Evolutionary conservation across 2,329 filamentous ascomycete species (phyloP).

Genomic region (Orbilia quercus): DNA sequence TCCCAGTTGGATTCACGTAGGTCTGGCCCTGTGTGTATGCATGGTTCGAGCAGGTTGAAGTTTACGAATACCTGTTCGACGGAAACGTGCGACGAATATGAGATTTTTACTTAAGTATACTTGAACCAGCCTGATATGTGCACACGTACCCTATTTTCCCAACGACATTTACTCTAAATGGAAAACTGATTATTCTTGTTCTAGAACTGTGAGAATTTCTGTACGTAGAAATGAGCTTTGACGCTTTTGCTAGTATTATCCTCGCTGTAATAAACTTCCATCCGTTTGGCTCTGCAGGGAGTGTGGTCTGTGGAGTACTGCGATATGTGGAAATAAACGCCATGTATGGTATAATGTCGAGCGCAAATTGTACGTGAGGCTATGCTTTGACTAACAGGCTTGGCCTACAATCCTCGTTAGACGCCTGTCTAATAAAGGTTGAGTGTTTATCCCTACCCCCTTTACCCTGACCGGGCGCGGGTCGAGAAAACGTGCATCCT

Average conservation of each 20-base stretch:
- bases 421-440: background rate
- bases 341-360: slow-evolving; percentile 14
- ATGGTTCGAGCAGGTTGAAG: too few species aligned
- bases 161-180: too few species aligned
- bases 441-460: background rate
- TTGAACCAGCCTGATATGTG: too few species aligned
- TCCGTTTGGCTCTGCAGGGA: background rate
- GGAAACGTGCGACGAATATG: too few species aligned
- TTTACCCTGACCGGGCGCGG: slow-evolving; percentile 3
- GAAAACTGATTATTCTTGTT: too few species aligned
- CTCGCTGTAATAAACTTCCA: background rate
- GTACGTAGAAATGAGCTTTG: too few species aligned
- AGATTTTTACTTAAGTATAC: too few species aligned
- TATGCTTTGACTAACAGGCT: slow-evolving; percentile 18
- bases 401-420: background rate
- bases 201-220: too few species aligned
- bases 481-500: slow-evolving; percentile 9
- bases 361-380: background rate
- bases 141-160: too few species aligned
- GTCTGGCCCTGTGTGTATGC: too few species aligned
- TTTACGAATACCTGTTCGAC: too few species aligned
- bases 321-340: slow-evolving; percentile 23
- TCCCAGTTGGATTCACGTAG: too few species aligned
- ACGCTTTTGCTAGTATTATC: background rate
- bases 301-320: background rate